Evolutionary conservation across 345 rosid species (phyloP).

Genomic region (Populus alba): DNA sequence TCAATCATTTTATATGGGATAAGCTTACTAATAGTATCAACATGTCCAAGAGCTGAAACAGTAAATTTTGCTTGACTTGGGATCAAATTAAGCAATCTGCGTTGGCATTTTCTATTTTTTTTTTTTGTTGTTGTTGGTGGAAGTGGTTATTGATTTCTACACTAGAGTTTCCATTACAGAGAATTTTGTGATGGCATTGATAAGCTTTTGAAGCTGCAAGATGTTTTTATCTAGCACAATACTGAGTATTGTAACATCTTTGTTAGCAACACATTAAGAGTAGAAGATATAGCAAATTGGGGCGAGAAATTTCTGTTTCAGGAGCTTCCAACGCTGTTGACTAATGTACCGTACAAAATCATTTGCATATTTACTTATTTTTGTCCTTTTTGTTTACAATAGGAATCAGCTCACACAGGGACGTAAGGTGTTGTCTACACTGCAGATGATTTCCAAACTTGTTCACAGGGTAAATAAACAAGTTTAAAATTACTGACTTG

Average conservation of each 20-base stretch:
- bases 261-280: neutral
- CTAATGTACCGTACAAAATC: neutral
- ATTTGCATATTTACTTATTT: neutral
- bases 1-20: constrained; percentile 2
- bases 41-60: neutral
- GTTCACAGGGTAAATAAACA: constrained; percentile 58
- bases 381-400: constrained; percentile 16
- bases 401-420: constrained; percentile 88
- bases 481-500: neutral
- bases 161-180: neutral
- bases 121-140: neutral
- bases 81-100: neutral
- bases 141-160: neutral
- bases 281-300: constrained; percentile 5
- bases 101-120: neutral
- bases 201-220: neutral
- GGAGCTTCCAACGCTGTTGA: neutral
- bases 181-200: neutral
- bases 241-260: neutral
- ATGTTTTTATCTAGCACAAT: neutral
- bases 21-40: neutral
- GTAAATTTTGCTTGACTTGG: neutral
- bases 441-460: constrained; percentile 79
- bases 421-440: constrained; percentile 73
- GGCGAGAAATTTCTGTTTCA: neutral